Evolutionary conservation across 768 basidiomycete species (phyloP).

Genomic region (Amanita muscaria): DNA sequence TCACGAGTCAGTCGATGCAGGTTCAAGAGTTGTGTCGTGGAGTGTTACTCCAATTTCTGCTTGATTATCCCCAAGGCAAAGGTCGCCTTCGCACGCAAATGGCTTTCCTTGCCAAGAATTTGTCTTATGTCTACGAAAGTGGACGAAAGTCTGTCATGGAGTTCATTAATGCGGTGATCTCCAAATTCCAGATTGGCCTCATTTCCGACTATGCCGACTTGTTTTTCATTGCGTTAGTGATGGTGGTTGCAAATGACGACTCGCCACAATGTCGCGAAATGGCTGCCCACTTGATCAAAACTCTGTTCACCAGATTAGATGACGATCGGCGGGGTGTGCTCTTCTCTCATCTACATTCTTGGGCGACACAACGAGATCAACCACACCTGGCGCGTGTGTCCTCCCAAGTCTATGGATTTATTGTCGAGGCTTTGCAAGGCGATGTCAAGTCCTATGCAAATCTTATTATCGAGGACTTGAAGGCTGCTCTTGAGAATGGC

Average conservation of each 20-base stretch:
- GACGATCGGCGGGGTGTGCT: slow-evolving; percentile 46
- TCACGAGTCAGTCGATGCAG: slow-evolving; percentile 84
- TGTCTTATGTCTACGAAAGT: slow-evolving; percentile 84
- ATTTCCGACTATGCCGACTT: slow-evolving; percentile 78
- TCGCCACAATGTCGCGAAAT: slow-evolving; percentile 84
- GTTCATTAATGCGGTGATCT: slow-evolving; percentile 72
- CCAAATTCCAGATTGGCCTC: slow-evolving; percentile 73
- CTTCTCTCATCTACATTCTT: slow-evolving; percentile 66
- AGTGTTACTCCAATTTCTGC: slow-evolving; percentile 84
- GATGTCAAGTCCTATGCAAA: slow-evolving; percentile 37
- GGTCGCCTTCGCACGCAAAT: slow-evolving; percentile 83
- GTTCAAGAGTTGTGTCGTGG: slow-evolving; percentile 90
- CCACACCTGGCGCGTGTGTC: slow-evolving; percentile 62
- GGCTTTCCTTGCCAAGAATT: slow-evolving; percentile 85
- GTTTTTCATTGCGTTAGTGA: slow-evolving; percentile 84
- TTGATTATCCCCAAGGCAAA: slow-evolving; percentile 96
- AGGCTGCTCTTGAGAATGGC: slow-evolving; percentile 31
- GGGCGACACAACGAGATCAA: slow-evolving; percentile 61
- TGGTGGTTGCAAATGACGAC: slow-evolving; percentile 92
- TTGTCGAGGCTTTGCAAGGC: slow-evolving; percentile 57
- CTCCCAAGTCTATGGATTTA: slow-evolving; percentile 73
- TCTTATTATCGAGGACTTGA: slow-evolving; percentile 49
- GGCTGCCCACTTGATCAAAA: slow-evolving; percentile 77
- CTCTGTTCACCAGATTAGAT: slow-evolving; percentile 61
- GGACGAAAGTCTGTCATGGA: slow-evolving; percentile 94